Evolutionary conservation across 208 protist genomes (phyloP), one percentile per base, ranked within the genome.

Genomic region (Balamuthia mandrillaris): DNA sequence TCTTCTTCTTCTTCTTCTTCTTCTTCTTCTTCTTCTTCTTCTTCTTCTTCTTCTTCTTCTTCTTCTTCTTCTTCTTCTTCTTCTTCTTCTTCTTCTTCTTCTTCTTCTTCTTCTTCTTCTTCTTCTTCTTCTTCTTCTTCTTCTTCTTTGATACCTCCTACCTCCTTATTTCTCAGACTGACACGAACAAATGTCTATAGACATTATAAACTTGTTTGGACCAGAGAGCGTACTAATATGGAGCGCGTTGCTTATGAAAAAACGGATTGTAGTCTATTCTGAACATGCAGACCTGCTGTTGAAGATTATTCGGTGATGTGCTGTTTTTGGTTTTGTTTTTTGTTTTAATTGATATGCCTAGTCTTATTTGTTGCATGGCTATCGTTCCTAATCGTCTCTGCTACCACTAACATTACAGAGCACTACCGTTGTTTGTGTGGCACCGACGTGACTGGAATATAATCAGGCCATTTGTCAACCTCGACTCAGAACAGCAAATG

Each of bases 391-490:
- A 56, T 21, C 24, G 21, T 56, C 21, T 56, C 21, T 24, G n/a
- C 49, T 56, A n/a, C n/a, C 18, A 56, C n/a, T n/a, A n/a, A 56
- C n/a, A 18, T 24, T 24, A 70, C 44, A 70, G 79, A 3, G 63
- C 24, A 14, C 44, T 85, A 31, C 79, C 79, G 3, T 18, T 81
- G 16, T 37, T 85, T 10, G 79, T 85, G 58, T 85, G 79, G 79
- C 79, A 85, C 35, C 24, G 79, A 10, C 79, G 74, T n/a, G 79
- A 85, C 27, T 85, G 79, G 79, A 52, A 33, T n/a, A 7, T 77
- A 6, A 31, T 85, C 18, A 51, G 79, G 7, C 58, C 79, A 37
- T 85, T 21, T 21, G 79, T 85, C 33, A 74, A 24, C 3, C 29
- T 74, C 41, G 18, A 24, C 49, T 16, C 21, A 18, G 74, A 81